Base-by-base conservation (phyloP, 371 early-diverging fungal genomes). In the Mortierella sp. region DNA sequence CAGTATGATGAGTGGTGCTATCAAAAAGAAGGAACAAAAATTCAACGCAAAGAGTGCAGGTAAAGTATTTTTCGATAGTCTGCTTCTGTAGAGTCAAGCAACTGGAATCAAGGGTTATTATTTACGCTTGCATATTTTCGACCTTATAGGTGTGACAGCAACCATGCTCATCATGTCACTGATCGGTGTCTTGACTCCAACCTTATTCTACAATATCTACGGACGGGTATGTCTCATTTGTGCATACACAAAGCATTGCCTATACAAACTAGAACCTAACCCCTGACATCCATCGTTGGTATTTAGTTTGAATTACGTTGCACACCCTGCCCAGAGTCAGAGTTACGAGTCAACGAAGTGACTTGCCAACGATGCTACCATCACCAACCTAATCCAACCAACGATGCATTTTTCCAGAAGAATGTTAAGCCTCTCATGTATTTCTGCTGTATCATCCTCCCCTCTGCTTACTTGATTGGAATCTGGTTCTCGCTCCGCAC, bases 1-100 rank as follows among this genome's bases (percentile, higher is more conserved):
- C 54, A 92, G 94, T 72, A 98, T 98, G 99, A 87, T 98, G 54
- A 93, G 93, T 56, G 97, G 98, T 26, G 97, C 96, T 34, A 74
- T 96, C 51, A 94, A 91, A 79, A 88, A 90, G 57, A 96, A 97
- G 83, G 96, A 97, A 75, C 97, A 96, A 83, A 86, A 84, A 37
- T 98, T 98, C 85, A 98, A 98, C 80, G 93, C 94, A 23, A 97
- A 97, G 83, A 92, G 94, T 72, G 97, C 98, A 43, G 95, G 90
- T 86, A 82, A 61, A 4, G 26, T 6, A 34, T 57, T 34, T 19
- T n/a, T n/a, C n/a, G n/a, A n/a, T n/a, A n/a, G n/a, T n/a, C n/a
- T 43, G 15, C 40, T n/a, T 3, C n/a, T 28, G 10, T 49, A 8
- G 9, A 40, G 7, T 26, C 12, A 19, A 53, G 9, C 28, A 12